Base-by-base conservation (phyloP, 441 rosid genomes). In the Croton laevigatus region DNA sequence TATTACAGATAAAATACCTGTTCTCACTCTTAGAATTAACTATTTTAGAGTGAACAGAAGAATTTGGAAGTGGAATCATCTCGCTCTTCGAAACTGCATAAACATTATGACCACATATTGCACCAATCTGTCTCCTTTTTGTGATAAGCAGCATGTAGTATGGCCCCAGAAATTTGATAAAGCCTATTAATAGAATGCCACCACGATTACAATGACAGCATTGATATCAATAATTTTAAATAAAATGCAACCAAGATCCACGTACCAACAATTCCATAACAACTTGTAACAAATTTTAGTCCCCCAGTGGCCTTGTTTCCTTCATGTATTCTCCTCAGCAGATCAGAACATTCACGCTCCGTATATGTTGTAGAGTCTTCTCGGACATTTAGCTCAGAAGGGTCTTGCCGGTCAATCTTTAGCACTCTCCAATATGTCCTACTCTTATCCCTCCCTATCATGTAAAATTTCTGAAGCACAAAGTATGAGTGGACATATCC, bases 91-190 rank as follows among this genome's bases (percentile, higher is more conserved):
- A 83, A 80, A 94, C 86, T 53, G 97, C 89, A 76, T 92, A 92
- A n/a, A 94, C 83, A 71, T 71, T 75, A 75, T 92, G 98, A 74
- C 99, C 99, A 75, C 93, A 86, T 54, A 94, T 92, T 55, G 86
- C 84, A 74, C 99, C 99, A 17, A 94, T 89, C 78, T 78, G 87
- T 82, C 96, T 89, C 79, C 97, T 86, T 80, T 85, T 81, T 36
- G 99, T 94, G 42, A 94, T 92, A 59, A 94, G 84, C 62, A 94
- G 79, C 99, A 94, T 94, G 87, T 94, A 92, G 66, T 94, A 92
- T 27, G 99, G 97, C 70, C 99, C 99, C 81, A 92, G 73, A 82
- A 92, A 94, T 76, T 88, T 94, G 68, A 94, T 80, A 71, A 94
- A 94, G 62, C 99, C 98, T 94, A 81, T 66, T 48, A 75, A 52